Percentiles rank a stretch among this genome's conserved stretches.
phyloP scores from a whole-genome alignment of 2,329 filamentous ascomycete species.

The Penicillium sp. region DNA sequence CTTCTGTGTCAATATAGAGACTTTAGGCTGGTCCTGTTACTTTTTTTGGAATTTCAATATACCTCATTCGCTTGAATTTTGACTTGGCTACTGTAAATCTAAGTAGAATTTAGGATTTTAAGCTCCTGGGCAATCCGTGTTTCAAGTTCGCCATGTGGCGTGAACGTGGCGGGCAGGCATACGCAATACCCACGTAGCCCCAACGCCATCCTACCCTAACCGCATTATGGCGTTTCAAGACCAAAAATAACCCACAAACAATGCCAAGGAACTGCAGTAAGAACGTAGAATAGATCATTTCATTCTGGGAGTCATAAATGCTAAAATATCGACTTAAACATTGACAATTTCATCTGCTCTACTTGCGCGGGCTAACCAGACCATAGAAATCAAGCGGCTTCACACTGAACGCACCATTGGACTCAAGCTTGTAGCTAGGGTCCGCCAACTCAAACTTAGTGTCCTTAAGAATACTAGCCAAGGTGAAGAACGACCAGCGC shows the following conservation, averaged over 20 bases:
- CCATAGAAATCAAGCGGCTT: conserved; percentile 49
- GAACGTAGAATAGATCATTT: neutral
- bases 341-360: neutral
- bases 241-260: neutral
- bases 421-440: conserved; percentile 42
- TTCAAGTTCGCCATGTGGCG: conserved; percentile 3
- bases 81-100: neutral
- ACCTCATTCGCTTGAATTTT: conserved; percentile 9
- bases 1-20: conserved; percentile 15
- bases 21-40: conserved; percentile 12
- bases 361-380: conserved; percentile 19
- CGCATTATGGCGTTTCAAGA: neutral
- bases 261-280: neutral
- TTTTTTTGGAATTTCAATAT: conserved; percentile 6
- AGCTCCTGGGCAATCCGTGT: neutral
- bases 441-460: conserved; percentile 67
- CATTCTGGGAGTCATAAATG: conserved; percentile 3
- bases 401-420: conserved; percentile 57
- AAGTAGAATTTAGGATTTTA: neutral
- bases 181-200: conserved; percentile 1
- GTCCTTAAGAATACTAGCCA: conserved; percentile 66
- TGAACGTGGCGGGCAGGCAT: conserved; percentile 7
- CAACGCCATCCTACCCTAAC: neutral
- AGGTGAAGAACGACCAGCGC: conserved; percentile 67
- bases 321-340: neutral